Evolutionary conservation across 2,329 filamentous ascomycete genomes (phyloP), one percentile per base, ranked within the genome.

Genomic region (Aspergillus brunneoviolaceus): DNA sequence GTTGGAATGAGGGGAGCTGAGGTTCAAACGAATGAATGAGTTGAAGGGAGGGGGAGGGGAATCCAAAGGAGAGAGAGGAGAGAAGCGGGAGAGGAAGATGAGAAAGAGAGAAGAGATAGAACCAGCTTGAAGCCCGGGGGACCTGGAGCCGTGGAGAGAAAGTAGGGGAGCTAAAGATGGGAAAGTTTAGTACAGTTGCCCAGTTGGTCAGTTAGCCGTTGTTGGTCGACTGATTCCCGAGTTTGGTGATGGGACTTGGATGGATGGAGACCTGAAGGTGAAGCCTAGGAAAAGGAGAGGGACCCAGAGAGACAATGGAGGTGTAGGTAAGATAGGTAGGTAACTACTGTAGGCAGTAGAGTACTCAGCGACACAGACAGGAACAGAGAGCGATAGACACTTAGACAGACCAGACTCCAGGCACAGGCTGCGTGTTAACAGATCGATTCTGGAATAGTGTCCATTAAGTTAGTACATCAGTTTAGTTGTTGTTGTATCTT

Each of bases 21-120:
- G 21, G 12, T 12, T 51, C 42, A 55, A 55, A 55, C 27, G 53
- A 55, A 31, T 55, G 53, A 55, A 54, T 16, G 45, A 16, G 53
- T 33, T 31, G 45, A 16, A 25, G 52, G 52, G 29, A 45, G 39
- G 39, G 39, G 39, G 16, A 45, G 39, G 39, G 39, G 16, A 47
- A 55, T 47, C 53, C 42, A 52, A 39, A 21, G 49, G 25, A 50
- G 27, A 50, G 27, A 45, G 56, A 45, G 29, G 23, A 51, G 29
- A 52, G 49, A 55, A 50, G 50, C 51, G 50, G 39, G 50, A 39
- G 31, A 45, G 42, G 57, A 55, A 33, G 23, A n/a, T 16, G 55
- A 59, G 39, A 58, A 59, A 50, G 35, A 27, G 51, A 39, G 49
- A 55, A 56, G 42, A 59, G 49, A 57, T 51, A 35, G 45, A 52